These are phyloP conservation scores for Iodosphaeria phyllophila DNA, from an alignment of 2,329 filamentous ascomycete species.

Conservation along the genomic window DNA sequence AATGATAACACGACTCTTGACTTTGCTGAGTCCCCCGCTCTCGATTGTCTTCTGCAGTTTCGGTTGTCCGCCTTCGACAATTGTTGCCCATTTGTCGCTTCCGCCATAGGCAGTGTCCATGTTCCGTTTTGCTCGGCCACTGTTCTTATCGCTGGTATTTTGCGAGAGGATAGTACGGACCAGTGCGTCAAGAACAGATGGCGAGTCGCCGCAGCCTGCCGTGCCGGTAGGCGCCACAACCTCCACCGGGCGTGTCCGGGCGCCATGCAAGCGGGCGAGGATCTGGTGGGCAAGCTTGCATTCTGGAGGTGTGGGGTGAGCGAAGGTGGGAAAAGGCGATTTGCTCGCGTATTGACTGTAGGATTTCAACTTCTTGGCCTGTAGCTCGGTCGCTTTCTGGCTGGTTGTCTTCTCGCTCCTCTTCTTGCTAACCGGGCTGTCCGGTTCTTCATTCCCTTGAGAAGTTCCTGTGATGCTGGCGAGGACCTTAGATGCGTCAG, in stretches of 20 bases:
- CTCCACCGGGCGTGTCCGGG: slow-evolving; percentile 37
- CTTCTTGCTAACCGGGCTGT: slow-evolving; percentile 3
- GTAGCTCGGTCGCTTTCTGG: slow-evolving; percentile 12
- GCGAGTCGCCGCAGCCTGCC: slow-evolving; percentile 39
- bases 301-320: slow-evolving; percentile 45
- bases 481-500: too few relatives aligned
- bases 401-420: slow-evolving; percentile 2
- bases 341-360: slow-evolving; percentile 19
- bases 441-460: too few relatives aligned
- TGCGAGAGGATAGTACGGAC: slow-evolving; percentile 32
- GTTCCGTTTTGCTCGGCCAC: slow-evolving; percentile 36
- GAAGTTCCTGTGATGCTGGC: too few relatives aligned
- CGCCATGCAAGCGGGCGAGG: slow-evolving; percentile 46
- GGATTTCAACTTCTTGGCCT: slow-evolving; percentile 23
- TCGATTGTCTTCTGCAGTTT: slow-evolving; percentile 42
- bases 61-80: slow-evolving; percentile 19
- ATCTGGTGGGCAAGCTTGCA: slow-evolving; percentile 50
- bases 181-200: slow-evolving; percentile 31
- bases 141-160: slow-evolving; percentile 33
- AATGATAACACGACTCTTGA: slow-evolving; percentile 60
- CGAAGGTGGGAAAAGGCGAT: slow-evolving; percentile 50
- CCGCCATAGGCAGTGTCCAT: slow-evolving; percentile 25
- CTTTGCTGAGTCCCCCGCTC: slow-evolving; percentile 48
- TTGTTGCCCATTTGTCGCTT: slow-evolving; percentile 22
- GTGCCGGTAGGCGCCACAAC: slow-evolving; percentile 38